Percentiles rank a stretch among this genome's conserved stretches.
Evolutionary conservation across 108 stramenopile genomes (phyloP).

Genomic region (Fistulifera pelliculosa): DNA sequence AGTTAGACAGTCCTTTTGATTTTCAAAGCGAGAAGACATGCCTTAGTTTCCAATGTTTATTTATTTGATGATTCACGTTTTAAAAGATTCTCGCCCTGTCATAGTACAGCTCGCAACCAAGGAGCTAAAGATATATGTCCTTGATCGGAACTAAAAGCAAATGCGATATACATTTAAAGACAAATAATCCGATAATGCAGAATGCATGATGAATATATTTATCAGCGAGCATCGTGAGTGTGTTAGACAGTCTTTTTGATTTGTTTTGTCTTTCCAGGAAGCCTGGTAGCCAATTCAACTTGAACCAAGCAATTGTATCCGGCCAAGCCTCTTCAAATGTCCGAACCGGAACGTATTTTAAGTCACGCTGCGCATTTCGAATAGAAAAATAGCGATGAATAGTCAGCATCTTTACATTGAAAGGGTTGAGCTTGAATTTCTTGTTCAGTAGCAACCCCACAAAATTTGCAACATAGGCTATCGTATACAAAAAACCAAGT

Average conservation of each 20-base stretch:
- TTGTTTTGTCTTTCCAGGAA: slow-evolving; percentile 9
- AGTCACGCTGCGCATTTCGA: slow-evolving; percentile 74
- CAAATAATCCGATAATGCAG: too few species aligned
- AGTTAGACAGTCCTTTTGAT: too few species aligned
- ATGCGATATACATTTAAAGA: too few species aligned
- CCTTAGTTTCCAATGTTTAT: too few species aligned
- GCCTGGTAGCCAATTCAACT: slow-evolving; percentile 83
- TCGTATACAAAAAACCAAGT: slow-evolving; percentile 53
- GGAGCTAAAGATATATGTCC: too few species aligned
- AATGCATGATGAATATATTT: too few species aligned
- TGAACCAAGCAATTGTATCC: slow-evolving; percentile 89
- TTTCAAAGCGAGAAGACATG: too few species aligned
- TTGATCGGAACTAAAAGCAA: too few species aligned
- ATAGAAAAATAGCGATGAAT: slow-evolving; percentile 95
- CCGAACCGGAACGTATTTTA: slow-evolving; percentile 83
- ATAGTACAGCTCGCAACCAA: too few species aligned
- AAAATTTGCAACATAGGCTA: slow-evolving; percentile 75
- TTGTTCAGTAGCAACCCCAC: slow-evolving; percentile 53
- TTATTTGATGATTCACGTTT: too few species aligned
- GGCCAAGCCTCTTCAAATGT: slow-evolving; percentile 88
- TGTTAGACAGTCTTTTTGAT: slow-evolving; percentile 1
- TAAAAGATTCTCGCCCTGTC: too few species aligned
- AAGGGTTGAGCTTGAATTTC: slow-evolving; percentile 84
- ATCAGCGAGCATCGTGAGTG: too few species aligned
- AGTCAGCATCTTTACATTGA: slow-evolving; percentile 89